Evolutionary conservation across 495 filamentous ascomycete genomes (phyloP).

Genomic region (Lineolata rhizophorae): DNA sequence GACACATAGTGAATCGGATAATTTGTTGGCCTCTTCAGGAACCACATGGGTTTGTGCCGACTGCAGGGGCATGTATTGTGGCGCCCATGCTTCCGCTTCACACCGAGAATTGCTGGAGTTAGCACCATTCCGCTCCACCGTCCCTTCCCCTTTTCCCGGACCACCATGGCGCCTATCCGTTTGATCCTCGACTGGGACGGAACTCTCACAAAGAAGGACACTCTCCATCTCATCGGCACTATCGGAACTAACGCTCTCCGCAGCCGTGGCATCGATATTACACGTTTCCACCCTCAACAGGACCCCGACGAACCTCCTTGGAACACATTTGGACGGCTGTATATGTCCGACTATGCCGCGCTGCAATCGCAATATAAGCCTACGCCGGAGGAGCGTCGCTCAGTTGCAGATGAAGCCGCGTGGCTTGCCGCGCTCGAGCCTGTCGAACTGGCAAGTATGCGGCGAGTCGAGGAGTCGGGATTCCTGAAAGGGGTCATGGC

Average conservation of each 20-base stretch:
- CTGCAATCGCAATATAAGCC: constrained; percentile 6
- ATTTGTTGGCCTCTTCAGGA: no score
- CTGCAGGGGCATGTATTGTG: no score
- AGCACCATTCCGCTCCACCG: not conserved
- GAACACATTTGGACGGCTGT: constrained; percentile 6
- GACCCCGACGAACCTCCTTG: constrained; percentile 4
- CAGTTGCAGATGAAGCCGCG: constrained; percentile 4
- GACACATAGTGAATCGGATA: no score
- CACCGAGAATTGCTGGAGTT: no score
- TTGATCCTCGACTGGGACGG: constrained; percentile 20
- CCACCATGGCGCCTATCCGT: constrained; percentile 4
- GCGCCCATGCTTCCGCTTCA: no score
- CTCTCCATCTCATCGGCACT: constrained; percentile 11
- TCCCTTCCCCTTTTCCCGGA: not conserved
- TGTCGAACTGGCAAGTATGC: constrained; percentile 9
- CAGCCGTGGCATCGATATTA: no score
- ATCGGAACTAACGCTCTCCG: constrained; percentile 4
- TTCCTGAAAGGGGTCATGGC: constrained; percentile 7
- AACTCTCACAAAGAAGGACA: constrained; percentile 17
- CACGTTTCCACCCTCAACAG: no score
- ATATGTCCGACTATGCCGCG: constrained; percentile 5
- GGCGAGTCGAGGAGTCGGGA: constrained; percentile 4
- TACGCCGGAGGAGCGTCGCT: not conserved
- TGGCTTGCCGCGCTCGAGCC: constrained; percentile 8
- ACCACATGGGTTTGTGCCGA: no score